Evolutionary conservation across 805 yeast species (phyloP), one percentile per base, ranked within the genome.

Genomic region (Kluyveromyces siamensis): DNA sequence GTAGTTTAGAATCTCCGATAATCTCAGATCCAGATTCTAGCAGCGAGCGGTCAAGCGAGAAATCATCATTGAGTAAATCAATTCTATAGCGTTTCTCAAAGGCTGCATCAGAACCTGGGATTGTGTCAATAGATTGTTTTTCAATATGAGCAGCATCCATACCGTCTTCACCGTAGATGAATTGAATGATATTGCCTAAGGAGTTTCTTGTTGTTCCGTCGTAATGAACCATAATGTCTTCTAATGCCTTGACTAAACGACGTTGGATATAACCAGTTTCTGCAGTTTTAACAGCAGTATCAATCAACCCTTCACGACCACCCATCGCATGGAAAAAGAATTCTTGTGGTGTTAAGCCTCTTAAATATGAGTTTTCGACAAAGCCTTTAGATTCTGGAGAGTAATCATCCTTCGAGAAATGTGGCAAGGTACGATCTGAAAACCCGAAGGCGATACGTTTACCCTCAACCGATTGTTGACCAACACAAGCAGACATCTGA

Each of bases 251-350:
- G 42, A 91, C 95, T 67, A 91, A 74, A 78, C 98, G 91, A 76
- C 98, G 91, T 72, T 91, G 98, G 64, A 91, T 90, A 68, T 91
- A 91, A 72, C 98, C 98, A 27, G 98, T 90, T 72, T 91, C 98
- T 2, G 99, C 98, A 40, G 99, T 93, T 69, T 93, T 93, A 44
- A 93, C 99, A 14, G 99, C 99, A 48, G 99, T 93, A 77, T 93
- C 99, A 67, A 93, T 95, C 66, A 93, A 76, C 76, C 99, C 99
- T 74, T 93, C 99, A 79, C 99, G 88, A 75, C 99, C 99, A 64
- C 99, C 98, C 96, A 93, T 93, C 47, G 98, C 97, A 68, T 93
- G 99, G 84, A 93, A 93, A 68, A 93, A 90, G 69, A 93, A 93
- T 69, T 93, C 99, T 69, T 93, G 98, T 35, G 99, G 99, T 6